These are phyloP conservation scores for Erigeron philadelphicus DNA, from an alignment of 140 eudicot genomes.

Conservation along the genomic window DNA sequence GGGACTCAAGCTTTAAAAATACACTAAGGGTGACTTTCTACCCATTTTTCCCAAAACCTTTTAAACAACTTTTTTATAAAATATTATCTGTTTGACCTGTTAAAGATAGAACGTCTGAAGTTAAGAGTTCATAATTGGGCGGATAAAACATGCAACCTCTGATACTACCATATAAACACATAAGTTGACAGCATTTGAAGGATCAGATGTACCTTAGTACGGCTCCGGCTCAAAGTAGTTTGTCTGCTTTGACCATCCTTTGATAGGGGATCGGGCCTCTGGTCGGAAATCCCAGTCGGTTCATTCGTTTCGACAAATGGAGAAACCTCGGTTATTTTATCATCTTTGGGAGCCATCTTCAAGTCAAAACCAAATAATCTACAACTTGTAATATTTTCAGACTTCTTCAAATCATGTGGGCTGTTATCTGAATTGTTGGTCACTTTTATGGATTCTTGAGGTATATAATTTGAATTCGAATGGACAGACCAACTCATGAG, in stretches of 20 bases:
- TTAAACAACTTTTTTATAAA: too few species aligned
- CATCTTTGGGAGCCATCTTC: constrained; percentile 25
- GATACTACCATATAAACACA: background rate
- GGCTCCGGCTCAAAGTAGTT: constrained; percentile 61
- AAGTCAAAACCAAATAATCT: constrained; percentile 83
- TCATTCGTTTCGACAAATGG: constrained; percentile 30
- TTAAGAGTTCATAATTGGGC: background rate
- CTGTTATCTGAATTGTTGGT: constrained; percentile 24
- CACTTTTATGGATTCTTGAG: constrained; percentile 34
- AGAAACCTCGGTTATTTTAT: too few species aligned
- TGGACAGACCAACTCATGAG: constrained; percentile 45
- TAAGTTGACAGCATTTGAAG: background rate
- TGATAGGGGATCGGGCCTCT: constrained; percentile 10
- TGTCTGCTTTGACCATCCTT: constrained; percentile 72
- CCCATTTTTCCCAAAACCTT: too few species aligned
- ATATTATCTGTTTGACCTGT: too few species aligned
- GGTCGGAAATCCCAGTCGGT: constrained; percentile 45
- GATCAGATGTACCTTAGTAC: constrained; percentile 63
- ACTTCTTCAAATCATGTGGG: constrained; percentile 32
- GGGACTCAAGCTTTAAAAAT: too few species aligned
- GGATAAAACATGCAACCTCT: background rate
- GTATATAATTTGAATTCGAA: constrained; percentile 35
- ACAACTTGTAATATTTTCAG: constrained; percentile 43
- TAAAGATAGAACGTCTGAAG: too few species aligned
- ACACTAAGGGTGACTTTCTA: too few species aligned